Percentiles rank a stretch among this genome's conserved stretches.
Evolutionary conservation across 148 eudicot species (phyloP).

Genomic region (Gaultheria prostrata): DNA sequence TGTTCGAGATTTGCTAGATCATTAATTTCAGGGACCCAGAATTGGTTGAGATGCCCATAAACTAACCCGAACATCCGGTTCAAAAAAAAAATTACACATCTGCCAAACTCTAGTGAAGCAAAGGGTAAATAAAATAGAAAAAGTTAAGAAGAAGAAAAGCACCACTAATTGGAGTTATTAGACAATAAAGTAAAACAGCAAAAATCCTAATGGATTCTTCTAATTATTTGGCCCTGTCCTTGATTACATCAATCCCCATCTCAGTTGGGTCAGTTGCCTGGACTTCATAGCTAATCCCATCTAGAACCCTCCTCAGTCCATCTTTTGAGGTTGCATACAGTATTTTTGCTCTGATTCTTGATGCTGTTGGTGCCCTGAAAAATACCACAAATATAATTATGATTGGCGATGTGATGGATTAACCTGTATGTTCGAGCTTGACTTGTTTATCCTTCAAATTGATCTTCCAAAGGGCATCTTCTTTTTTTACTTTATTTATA

Average conservation of each 20-base stretch:
- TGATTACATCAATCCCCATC: constrained; percentile 79
- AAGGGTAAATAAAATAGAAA: not conserved
- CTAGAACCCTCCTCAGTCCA: constrained; percentile 73
- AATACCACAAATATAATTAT: not conserved
- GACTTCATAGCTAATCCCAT: constrained; percentile 77
- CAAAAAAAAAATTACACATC: too few species aligned
- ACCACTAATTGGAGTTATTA: constrained; percentile 3
- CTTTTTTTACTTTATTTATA: too few species aligned
- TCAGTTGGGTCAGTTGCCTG: constrained; percentile 90
- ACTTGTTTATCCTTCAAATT: not conserved
- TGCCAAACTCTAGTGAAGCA: too few species aligned
- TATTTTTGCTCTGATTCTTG: constrained; percentile 80
- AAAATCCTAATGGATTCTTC: not conserved
- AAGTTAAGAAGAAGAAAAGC: not conserved
- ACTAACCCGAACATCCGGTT: too few species aligned
- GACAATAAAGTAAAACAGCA: not conserved
- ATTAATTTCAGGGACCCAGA: too few species aligned
- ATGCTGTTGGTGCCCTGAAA: constrained; percentile 74
- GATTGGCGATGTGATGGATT: not conserved
- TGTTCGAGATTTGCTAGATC: too few species aligned
- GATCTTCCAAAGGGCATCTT: too few species aligned
- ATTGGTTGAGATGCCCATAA: too few species aligned
- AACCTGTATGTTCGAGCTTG: not conserved
- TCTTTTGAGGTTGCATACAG: constrained; percentile 84
- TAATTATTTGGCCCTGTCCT: constrained; percentile 56